phyloP scores from a whole-genome alignment of 2,329 filamentous ascomycete genomes.

The Fusarium odoratissimum region DNA sequence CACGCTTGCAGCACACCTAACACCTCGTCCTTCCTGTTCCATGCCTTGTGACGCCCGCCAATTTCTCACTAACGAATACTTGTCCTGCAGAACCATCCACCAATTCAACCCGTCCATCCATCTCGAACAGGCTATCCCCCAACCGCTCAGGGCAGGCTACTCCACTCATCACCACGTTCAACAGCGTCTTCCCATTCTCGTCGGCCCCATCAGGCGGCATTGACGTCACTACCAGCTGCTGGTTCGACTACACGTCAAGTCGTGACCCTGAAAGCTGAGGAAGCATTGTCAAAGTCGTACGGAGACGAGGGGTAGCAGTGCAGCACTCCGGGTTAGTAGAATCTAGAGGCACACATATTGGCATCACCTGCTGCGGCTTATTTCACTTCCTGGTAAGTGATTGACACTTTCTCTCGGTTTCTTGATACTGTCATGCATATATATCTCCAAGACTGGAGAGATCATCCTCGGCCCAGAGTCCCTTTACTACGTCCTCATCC shows the following conservation, averaged over 20 bases:
- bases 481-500: conserved; percentile 3
- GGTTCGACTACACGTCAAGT: conserved; percentile 16
- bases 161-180: conserved; percentile 24
- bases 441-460: conserved; percentile 18
- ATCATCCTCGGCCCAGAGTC: conserved; percentile 8
- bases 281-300: conserved; percentile 21
- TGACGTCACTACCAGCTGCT: conserved; percentile 41
- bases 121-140: conserved; percentile 14
- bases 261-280: conserved; percentile 21
- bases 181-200: conserved; percentile 26
- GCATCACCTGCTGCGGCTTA: conserved; percentile 36
- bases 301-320: conserved; percentile 21
- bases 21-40: conserved; percentile 15
- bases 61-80: conserved; percentile 20
- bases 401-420: conserved; percentile 9
- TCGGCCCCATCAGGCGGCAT: conserved; percentile 43
- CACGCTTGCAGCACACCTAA: conserved; percentile 33
- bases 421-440: conserved; percentile 9
- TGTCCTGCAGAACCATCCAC: conserved; percentile 19
- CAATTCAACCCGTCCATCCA: conserved; percentile 24
- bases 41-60: conserved; percentile 26
- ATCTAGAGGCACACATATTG: conserved; percentile 23
- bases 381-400: conserved; percentile 34
- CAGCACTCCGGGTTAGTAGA: conserved; percentile 24
- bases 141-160: conserved; percentile 9